Percentiles rank a stretch among this genome's conserved stretches.
These are phyloP conservation scores for Candida pini DNA, from an alignment of 805 yeast species.

Conservation along the genomic window DNA sequence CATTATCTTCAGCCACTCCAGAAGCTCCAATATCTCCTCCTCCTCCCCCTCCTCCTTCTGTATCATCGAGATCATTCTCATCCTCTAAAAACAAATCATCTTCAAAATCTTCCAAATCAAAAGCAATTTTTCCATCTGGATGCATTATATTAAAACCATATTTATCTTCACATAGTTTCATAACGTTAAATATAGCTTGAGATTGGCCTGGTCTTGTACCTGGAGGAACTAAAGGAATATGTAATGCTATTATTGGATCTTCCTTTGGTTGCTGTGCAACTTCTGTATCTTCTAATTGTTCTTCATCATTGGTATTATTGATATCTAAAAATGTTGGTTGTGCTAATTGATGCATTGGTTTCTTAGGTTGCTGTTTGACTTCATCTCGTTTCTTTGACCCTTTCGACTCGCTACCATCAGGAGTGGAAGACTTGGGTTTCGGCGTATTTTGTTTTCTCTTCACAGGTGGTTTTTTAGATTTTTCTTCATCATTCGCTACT, in stretches of 20 bases:
- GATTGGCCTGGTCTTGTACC: slow-evolving; percentile 40
- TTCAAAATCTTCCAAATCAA: slow-evolving; percentile 44
- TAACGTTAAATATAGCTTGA: slow-evolving; percentile 64
- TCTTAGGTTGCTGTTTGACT: slow-evolving; percentile 3
- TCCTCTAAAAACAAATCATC: slow-evolving; percentile 42
- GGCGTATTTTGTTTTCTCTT: no score
- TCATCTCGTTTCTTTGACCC: slow-evolving; percentile 1
- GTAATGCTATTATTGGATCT: slow-evolving; percentile 47
- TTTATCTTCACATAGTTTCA: slow-evolving; percentile 72
- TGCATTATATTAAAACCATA: slow-evolving; percentile 74
- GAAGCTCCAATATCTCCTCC: slow-evolving; percentile 32
- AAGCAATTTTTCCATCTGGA: slow-evolving; percentile 57
- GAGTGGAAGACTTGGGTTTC: no score
- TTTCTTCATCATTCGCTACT: neutral
- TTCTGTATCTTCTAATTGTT: slow-evolving; percentile 1
- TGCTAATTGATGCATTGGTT: slow-evolving; percentile 9
- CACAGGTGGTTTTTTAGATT: neutral
- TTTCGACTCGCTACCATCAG: no score
- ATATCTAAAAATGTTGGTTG: slow-evolving; percentile 14
- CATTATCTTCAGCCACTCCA: slow-evolving; percentile 26
- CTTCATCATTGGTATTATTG: slow-evolving; percentile 5
- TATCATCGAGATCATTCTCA: slow-evolving; percentile 27
- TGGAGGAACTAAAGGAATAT: slow-evolving; percentile 51
- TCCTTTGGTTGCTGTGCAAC: slow-evolving; percentile 13
- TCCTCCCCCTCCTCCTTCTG: slow-evolving; percentile 11